A percentile compares a stretch with the other conserved stretches of the same genome.
These are phyloP conservation scores for Suillus luteus DNA, from an alignment of 768 basidiomycete species.

Conservation along the genomic window DNA sequence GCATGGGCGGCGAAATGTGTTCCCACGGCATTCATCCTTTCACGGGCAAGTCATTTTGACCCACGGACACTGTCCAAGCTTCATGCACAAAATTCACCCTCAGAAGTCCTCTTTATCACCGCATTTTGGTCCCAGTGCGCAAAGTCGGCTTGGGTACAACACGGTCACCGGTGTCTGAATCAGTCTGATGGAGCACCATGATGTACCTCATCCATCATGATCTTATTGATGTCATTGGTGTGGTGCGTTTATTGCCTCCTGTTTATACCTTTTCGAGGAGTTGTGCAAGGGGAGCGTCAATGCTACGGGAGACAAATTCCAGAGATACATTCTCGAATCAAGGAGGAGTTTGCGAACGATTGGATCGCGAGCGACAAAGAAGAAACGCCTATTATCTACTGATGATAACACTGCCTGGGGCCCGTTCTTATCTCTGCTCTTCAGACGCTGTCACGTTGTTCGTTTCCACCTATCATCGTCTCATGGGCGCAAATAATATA, in stretches of 20 bases:
- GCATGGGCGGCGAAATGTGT: too few species aligned
- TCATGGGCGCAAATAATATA: not conserved
- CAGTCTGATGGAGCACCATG: slow-evolving; percentile 99
- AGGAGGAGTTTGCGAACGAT: slow-evolving; percentile 34
- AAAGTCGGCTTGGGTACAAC: slow-evolving; percentile 77
- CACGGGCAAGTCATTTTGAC: too few species aligned
- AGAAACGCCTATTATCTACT: slow-evolving; percentile 68
- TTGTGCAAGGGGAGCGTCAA: slow-evolving; percentile 59
- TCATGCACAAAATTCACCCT: slow-evolving; percentile 49
- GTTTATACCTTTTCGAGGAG: slow-evolving; percentile 84
- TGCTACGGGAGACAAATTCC: slow-evolving; percentile 42
- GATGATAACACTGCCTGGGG: slow-evolving; percentile 37
- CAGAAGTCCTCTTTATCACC: slow-evolving; percentile 84
- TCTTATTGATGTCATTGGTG: slow-evolving; percentile 96
- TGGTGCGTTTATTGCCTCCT: slow-evolving; percentile 87
- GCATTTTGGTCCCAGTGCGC: slow-evolving; percentile 88
- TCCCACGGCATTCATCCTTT: too few species aligned
- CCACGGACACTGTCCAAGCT: too few species aligned
- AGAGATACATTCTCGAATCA: slow-evolving; percentile 70
- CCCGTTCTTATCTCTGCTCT: not conserved
- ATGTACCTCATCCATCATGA: slow-evolving; percentile 99
- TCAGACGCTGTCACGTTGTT: not conserved
- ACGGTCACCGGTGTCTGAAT: too few species aligned
- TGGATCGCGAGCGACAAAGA: slow-evolving; percentile 64
- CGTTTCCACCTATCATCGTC: not conserved